A percentile compares a stretch with the other conserved stretches of the same genome.
These are phyloP conservation scores for Clonostachys byssicola DNA, from an alignment of 2,329 filamentous ascomycete genomes.

Conservation along the genomic window DNA sequence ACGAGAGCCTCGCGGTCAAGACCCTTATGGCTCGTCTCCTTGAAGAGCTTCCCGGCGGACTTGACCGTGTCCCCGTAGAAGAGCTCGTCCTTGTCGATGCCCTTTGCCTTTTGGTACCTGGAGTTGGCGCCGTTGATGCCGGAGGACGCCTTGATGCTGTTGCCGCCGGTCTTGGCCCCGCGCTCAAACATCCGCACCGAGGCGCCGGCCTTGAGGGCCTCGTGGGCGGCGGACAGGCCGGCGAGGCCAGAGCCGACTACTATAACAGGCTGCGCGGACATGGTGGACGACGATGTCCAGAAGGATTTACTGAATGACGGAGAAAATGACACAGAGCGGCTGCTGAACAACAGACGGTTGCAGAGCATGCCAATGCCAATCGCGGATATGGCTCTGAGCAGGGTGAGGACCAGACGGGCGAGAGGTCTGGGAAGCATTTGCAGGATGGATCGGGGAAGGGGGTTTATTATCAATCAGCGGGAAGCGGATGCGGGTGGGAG, in stretches of 20 bases:
- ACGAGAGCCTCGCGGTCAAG: slow-evolving; percentile 39
- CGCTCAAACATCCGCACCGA: slow-evolving; percentile 56
- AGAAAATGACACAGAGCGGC: too few relatives aligned
- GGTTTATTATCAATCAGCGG: too few relatives aligned
- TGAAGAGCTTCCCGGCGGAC: slow-evolving; percentile 45
- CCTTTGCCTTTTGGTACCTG: slow-evolving; percentile 40
- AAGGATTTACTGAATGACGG: too few relatives aligned
- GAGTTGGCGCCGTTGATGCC: slow-evolving; percentile 62
- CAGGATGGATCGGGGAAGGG: too few relatives aligned
- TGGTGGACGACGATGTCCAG: too few relatives aligned
- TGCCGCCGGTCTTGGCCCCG: slow-evolving; percentile 55
- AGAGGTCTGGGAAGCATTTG: too few relatives aligned
- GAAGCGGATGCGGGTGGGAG: too few relatives aligned
- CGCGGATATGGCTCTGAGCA: too few relatives aligned
- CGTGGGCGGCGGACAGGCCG: slow-evolving; percentile 54
- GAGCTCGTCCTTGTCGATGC: slow-evolving; percentile 24
- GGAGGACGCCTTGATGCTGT: slow-evolving; percentile 63
- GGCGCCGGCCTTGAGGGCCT: slow-evolving; percentile 46
- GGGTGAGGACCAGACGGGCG: too few relatives aligned
- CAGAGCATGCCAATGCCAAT: too few relatives aligned
- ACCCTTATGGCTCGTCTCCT: slow-evolving; percentile 6
- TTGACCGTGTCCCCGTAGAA: slow-evolving; percentile 54
- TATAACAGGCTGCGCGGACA: slow-evolving; percentile 34
- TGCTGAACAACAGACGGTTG: too few relatives aligned
- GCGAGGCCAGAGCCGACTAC: slow-evolving; percentile 64